A percentile compares a stretch with the other conserved stretches of the same genome.
phyloP scores from a whole-genome alignment of 805 yeast species.

The Suhomyces canberraensis region DNA sequence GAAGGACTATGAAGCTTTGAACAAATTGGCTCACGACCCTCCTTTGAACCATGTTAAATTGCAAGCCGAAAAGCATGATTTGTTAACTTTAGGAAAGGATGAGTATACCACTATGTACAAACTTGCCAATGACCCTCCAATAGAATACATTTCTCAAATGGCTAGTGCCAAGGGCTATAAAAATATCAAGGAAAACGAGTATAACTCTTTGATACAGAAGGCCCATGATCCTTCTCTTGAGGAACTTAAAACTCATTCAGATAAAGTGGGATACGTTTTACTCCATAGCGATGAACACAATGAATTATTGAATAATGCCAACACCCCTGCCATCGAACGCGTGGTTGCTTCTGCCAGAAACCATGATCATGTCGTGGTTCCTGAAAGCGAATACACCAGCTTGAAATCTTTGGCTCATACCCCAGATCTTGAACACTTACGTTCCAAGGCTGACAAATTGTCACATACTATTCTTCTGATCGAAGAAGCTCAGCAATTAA shows the following conservation, averaged over 20 bases:
- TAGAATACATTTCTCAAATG: slow-evolving; percentile 12
- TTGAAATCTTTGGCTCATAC: slow-evolving; percentile 11
- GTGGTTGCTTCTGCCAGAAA: slow-evolving; percentile 12
- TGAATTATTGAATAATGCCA: slow-evolving; percentile 4
- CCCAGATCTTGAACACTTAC: slow-evolving; percentile 8
- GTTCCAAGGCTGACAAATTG: slow-evolving; percentile 4
- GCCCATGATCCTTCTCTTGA: slow-evolving; percentile 20
- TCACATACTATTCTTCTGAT: slow-evolving; percentile 3
- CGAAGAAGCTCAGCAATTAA: slow-evolving; percentile 4
- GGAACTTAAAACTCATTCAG: slow-evolving; percentile 14
- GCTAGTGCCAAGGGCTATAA: slow-evolving; percentile 18
- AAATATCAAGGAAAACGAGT: slow-evolving; percentile 11
- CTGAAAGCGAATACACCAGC: slow-evolving; percentile 11
- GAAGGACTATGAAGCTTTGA: slow-evolving; percentile 4
- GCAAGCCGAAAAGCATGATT: slow-evolving; percentile 32
- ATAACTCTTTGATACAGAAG: slow-evolving; percentile 9
- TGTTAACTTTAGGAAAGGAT: slow-evolving; percentile 27
- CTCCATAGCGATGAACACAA: slow-evolving; percentile 12
- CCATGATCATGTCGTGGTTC: slow-evolving; percentile 15
- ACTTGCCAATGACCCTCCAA: slow-evolving; percentile 30
- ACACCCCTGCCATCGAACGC: slow-evolving; percentile 15
- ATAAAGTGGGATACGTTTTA: slow-evolving; percentile 8
- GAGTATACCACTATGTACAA: slow-evolving; percentile 33
- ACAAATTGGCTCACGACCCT: slow-evolving; percentile 13
- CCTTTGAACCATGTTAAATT: slow-evolving; percentile 30